These are phyloP conservation scores for Tuber brumale DNA, from an alignment of 495 filamentous ascomycete genomes.

Conservation along the genomic window DNA sequence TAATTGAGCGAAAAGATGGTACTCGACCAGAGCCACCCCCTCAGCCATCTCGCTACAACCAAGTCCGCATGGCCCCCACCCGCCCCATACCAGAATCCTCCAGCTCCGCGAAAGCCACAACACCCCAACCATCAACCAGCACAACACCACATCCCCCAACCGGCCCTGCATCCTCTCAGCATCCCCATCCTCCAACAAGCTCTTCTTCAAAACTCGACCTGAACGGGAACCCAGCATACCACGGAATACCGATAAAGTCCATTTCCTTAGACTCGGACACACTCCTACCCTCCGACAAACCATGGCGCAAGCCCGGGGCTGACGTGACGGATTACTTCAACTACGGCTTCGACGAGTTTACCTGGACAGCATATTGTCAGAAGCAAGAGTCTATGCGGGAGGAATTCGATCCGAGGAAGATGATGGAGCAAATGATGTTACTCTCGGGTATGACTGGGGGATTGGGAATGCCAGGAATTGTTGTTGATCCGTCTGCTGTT, in stretches of 20 bases:
- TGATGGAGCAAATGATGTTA: slow-evolving; percentile 81
- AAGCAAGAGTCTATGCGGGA: slow-evolving; percentile 74
- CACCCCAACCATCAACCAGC: slow-evolving; percentile 24
- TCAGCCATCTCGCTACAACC: slow-evolving; percentile 52
- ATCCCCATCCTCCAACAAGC: slow-evolving; percentile 54
- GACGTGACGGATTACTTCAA: slow-evolving; percentile 98
- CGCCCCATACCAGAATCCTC: slow-evolving; percentile 49
- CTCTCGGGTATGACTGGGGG: slow-evolving; percentile 66
- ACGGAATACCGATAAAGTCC: slow-evolving; percentile 73
- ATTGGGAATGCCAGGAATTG: slow-evolving; percentile 57
- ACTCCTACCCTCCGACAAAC: slow-evolving; percentile 57
- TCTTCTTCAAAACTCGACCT: slow-evolving; percentile 78
- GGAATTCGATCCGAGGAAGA: slow-evolving; percentile 69
- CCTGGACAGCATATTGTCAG: slow-evolving; percentile 88
- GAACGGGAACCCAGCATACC: slow-evolving; percentile 71
- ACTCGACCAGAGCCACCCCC: slow-evolving; percentile 62
- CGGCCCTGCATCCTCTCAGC: slow-evolving; percentile 41
- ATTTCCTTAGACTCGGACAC: slow-evolving; percentile 69
- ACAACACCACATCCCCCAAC: slow-evolving; percentile 45
- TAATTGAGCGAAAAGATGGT: slow-evolving; percentile 77
- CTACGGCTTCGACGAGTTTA: slow-evolving; percentile 99
- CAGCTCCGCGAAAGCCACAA: slow-evolving; percentile 49
- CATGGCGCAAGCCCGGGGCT: slow-evolving; percentile 92
- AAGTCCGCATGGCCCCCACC: slow-evolving; percentile 62
- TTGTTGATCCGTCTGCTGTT: slow-evolving; percentile 49